Conservation (phyloP, 257 asterid species). For the Leonotis leonurus region DNA sequence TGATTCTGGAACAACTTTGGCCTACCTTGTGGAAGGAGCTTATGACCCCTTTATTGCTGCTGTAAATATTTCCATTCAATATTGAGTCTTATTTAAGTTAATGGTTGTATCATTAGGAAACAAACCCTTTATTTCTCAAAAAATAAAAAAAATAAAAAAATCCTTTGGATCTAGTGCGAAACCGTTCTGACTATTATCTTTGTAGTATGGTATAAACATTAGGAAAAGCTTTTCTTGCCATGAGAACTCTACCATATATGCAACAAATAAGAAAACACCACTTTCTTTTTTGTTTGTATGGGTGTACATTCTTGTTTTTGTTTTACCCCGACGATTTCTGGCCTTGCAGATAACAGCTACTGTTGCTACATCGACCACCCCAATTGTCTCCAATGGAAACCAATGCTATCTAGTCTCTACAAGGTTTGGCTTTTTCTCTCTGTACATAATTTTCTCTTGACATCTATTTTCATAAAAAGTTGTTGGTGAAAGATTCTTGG, state of each 20-base stretch:
- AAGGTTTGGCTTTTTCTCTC: slow-evolving; percentile 32
- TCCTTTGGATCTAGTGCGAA: background rate
- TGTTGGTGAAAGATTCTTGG: background rate
- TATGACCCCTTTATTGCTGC: slow-evolving; percentile 73
- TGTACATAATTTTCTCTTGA: background rate
- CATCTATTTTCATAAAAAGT: background rate
- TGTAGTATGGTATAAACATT: background rate
- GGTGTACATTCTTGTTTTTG: background rate
- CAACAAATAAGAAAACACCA: background rate
- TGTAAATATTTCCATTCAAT: slow-evolving; percentile 32
- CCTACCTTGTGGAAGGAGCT: slow-evolving; percentile 77
- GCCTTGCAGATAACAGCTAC: slow-evolving; percentile 55
- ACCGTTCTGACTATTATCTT: background rate
- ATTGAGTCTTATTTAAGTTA: background rate
- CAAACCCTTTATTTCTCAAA: too few relatives aligned
- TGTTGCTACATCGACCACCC: slow-evolving; percentile 49
- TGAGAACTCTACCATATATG: background rate
- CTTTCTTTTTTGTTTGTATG: too few relatives aligned
- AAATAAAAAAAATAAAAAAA: background rate
- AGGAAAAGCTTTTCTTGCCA: background rate
- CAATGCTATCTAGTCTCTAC: slow-evolving; percentile 57
- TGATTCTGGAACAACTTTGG: slow-evolving; percentile 61
- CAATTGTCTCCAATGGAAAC: slow-evolving; percentile 43
- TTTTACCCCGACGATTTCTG: background rate
- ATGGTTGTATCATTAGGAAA: background rate